Evolutionary conservation across 1,284 basidiomycete species (phyloP).

Genomic region (Amylostereum chailletii): DNA sequence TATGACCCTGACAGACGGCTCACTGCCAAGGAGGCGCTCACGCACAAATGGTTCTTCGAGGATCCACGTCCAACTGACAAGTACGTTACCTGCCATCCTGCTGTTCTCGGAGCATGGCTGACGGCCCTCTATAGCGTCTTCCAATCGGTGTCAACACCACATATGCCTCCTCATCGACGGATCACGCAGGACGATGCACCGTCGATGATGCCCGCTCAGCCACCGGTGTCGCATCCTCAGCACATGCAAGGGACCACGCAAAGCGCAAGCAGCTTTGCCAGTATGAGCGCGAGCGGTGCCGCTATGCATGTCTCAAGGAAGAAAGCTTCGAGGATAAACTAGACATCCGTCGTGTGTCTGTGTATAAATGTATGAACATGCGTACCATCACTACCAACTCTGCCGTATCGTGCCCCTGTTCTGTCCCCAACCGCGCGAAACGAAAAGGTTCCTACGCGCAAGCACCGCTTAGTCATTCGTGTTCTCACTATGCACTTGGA

Average conservation of each 20-base stretch:
- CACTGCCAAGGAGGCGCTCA: constrained; percentile 74
- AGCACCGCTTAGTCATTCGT: too few relatives aligned
- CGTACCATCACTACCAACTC: too few relatives aligned
- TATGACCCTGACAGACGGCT: constrained; percentile 89
- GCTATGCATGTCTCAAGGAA: too few relatives aligned
- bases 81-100: constrained; percentile 30
- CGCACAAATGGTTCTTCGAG: constrained; percentile 77
- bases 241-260: constrained; percentile 30
- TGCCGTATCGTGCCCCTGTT: too few relatives aligned
- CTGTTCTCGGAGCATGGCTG: constrained; percentile 1
- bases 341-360: too few relatives aligned
- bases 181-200: constrained; percentile 75
- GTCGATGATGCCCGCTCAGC: constrained; percentile 60
- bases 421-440: too few relatives aligned
- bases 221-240: constrained; percentile 23
- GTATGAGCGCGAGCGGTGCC: too few relatives aligned
- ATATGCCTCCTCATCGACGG: constrained; percentile 63
- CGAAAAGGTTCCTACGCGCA: too few relatives aligned
- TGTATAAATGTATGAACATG: too few relatives aligned
- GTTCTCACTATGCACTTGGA: too few relatives aligned
- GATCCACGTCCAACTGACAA: constrained; percentile 69
- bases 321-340: too few relatives aligned
- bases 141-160: constrained; percentile 39
- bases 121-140: constrained; percentile 43
- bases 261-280: constrained; percentile 21